Percentiles rank a stretch among this genome's conserved stretches.
These are phyloP conservation scores for Hansenula sp. DNA, from an alignment of 1,139 yeast species.

Conservation along the genomic window DNA sequence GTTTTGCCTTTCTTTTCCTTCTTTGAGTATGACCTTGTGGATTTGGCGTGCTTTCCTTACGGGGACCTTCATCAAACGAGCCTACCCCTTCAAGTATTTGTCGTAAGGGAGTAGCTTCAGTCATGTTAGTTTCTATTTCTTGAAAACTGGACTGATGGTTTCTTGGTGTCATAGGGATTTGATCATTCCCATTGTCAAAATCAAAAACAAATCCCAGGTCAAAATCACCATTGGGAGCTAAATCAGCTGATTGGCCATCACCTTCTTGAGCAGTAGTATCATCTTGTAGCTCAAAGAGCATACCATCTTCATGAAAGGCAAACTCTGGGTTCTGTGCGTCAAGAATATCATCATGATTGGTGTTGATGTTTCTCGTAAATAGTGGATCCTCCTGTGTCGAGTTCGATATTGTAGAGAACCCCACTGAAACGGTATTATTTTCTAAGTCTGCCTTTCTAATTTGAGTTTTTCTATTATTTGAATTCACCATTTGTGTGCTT, in stretches of 20 bases:
- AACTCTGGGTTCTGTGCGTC: constrained; percentile 17
- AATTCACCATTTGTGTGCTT: background rate
- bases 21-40: background rate
- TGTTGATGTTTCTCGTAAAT: constrained; percentile 1
- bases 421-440: constrained; percentile 12
- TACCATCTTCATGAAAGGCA: constrained; percentile 23
- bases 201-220: constrained; percentile 9
- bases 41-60: background rate
- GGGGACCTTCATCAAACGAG: constrained; percentile 2
- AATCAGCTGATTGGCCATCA: background rate
- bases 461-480: constrained; percentile 4
- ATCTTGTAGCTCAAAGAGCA: constrained; percentile 14
- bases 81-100: constrained; percentile 13
- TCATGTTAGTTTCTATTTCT: constrained; percentile 2
- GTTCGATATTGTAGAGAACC: constrained; percentile 2
- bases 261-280: constrained; percentile 3
- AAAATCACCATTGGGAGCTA: background rate
- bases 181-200: constrained; percentile 5
- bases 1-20: constrained; percentile 7
- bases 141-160: no score
- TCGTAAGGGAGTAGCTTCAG: constrained; percentile 3
- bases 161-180: background rate
- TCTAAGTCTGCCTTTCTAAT: constrained; percentile 18
- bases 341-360: constrained; percentile 12
- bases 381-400: background rate